Conservation (phyloP, 73 alveolate genomes). For the Tetrahymena elliotti region DNA sequence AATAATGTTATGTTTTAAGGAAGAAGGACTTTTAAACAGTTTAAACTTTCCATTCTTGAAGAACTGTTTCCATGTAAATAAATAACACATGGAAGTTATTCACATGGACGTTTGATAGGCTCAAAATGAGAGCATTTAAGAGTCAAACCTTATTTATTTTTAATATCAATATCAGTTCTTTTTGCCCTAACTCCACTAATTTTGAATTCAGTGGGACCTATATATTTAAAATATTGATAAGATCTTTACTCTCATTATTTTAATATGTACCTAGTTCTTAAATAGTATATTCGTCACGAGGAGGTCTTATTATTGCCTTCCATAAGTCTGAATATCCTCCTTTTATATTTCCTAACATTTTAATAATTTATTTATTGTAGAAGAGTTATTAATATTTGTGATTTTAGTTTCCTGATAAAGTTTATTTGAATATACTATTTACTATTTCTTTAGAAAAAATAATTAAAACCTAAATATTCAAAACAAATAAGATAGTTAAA, state of each 20-base stretch:
- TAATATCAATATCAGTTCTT: constrained; percentile 61
- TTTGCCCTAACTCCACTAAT: constrained; percentile 47
- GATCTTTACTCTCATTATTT: constrained; percentile 43
- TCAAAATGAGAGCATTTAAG: constrained; percentile 82
- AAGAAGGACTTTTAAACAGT: constrained; percentile 56
- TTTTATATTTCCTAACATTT: constrained; percentile 21
- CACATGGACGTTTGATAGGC: constrained; percentile 58
- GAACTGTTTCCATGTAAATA: constrained; percentile 95
- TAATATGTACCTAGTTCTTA: constrained; percentile 67
- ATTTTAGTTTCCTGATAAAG: neutral
- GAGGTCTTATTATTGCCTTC: constrained; percentile 98
- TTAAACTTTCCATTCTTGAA: constrained; percentile 80
- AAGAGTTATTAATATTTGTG: neutral
- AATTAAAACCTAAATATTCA: neutral
- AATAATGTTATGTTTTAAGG: constrained; percentile 74
- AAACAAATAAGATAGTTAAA: neutral
- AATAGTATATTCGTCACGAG: constrained; percentile 79
- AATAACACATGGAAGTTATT: constrained; percentile 85
- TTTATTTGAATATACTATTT: neutral
- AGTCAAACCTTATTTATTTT: constrained; percentile 48
- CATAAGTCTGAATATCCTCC: constrained; percentile 87
- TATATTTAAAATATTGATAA: constrained; percentile 23
- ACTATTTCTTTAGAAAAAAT: too few relatives aligned
- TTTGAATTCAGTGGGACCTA: constrained; percentile 73
- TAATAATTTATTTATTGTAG: neutral